Percentiles rank a stretch among this genome's conserved stretches.
These are phyloP conservation scores for Tolypocladium tropicale DNA, from an alignment of 2,329 filamentous ascomycete species.

Conservation along the genomic window DNA sequence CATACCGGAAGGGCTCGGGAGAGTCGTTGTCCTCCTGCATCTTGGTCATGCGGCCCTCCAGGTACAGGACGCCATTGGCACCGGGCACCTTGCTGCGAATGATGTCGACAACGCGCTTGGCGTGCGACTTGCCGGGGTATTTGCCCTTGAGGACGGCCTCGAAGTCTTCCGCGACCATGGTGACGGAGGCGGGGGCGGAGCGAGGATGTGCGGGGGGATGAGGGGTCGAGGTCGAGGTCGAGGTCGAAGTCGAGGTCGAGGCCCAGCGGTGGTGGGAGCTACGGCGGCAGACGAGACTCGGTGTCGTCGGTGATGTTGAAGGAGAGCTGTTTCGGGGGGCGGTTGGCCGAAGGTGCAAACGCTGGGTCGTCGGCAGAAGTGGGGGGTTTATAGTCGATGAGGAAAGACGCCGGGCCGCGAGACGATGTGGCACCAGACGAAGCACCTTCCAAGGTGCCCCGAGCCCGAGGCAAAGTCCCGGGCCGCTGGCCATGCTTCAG, in stretches of 20 bases:
- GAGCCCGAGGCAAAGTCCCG: background rate
- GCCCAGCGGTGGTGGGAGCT: background rate
- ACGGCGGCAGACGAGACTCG: background rate
- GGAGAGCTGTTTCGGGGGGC: background rate
- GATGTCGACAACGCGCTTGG: slow-evolving; percentile 69
- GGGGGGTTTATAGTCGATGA: background rate
- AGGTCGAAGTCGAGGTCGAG: too few species aligned
- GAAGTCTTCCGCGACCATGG: slow-evolving; percentile 31
- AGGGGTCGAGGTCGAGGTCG: too few species aligned
- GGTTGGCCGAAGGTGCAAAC: background rate
- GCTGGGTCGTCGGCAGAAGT: background rate
- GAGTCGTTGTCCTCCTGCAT: slow-evolving; percentile 87
- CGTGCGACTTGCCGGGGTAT: slow-evolving; percentile 81
- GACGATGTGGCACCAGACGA: background rate
- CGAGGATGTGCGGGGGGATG: background rate
- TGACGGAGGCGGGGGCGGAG: slow-evolving; percentile 3
- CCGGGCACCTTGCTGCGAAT: slow-evolving; percentile 58
- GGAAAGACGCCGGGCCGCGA: background rate
- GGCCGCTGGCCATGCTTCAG: background rate
- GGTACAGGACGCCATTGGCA: slow-evolving; percentile 64
- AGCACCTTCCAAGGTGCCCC: background rate
- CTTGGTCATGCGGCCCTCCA: slow-evolving; percentile 74
- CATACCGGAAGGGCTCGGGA: slow-evolving; percentile 66
- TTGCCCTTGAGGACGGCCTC: slow-evolving; percentile 48
- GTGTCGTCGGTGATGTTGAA: too few species aligned